phyloP scores from a whole-genome alignment of 169 alveolate genomes.

The Plasmodium vinckei region DNA sequence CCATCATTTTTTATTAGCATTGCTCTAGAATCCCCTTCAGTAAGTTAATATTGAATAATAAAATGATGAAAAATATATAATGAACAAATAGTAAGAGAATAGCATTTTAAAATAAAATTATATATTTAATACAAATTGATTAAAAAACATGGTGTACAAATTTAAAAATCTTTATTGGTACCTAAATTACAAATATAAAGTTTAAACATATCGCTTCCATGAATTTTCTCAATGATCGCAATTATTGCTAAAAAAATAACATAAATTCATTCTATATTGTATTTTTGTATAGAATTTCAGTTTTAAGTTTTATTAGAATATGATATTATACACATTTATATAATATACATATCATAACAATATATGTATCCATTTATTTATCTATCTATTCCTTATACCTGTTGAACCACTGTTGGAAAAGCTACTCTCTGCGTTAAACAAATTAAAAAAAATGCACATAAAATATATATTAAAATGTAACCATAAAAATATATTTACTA shows the following conservation, averaged over 20 bases:
- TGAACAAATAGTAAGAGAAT: too few species aligned
- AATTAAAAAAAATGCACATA: not conserved
- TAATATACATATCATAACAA: too few species aligned
- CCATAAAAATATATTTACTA: not conserved
- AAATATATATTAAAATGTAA: not conserved
- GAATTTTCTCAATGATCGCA: slow-evolving; percentile 64
- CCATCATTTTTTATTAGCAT: slow-evolving; percentile 72
- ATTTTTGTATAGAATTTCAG: too few species aligned
- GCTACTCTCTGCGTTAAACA: slow-evolving; percentile 24
- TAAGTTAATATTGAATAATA: not conserved
- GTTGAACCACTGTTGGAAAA: slow-evolving; percentile 71
- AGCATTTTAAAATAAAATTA: too few species aligned
- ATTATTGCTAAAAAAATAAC: slow-evolving; percentile 46
- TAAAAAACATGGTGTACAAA: too few species aligned
- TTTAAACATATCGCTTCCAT: slow-evolving; percentile 34
- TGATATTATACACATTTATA: too few species aligned
- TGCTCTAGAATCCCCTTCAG: slow-evolving; percentile 61
- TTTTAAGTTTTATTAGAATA: too few species aligned
- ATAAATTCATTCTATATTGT: not conserved
- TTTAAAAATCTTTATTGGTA: not conserved
- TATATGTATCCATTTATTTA: not conserved
- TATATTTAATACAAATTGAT: too few species aligned
- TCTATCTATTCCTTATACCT: slow-evolving; percentile 32
- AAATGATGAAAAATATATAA: too few species aligned
- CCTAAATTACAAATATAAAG: slow-evolving; percentile 73